Percentiles rank a stretch among this genome's conserved stretches.
Conservation (phyloP, 306 rosid species). For the Echinosophora koreensis region DNA sequence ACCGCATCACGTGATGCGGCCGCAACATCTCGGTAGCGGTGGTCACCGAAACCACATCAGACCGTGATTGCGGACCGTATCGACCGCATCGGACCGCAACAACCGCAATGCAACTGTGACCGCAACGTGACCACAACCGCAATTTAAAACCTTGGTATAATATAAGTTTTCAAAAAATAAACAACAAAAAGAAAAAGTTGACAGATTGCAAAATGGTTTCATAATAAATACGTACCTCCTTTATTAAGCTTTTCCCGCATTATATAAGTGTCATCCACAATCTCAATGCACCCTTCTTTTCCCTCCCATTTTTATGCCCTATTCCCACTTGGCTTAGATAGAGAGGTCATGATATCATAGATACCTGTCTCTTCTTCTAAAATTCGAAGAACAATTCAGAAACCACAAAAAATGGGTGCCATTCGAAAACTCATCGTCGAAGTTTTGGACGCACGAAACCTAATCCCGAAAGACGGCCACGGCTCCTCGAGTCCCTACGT, state of each 20-base stretch:
- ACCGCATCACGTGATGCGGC: no score
- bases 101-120: no score
- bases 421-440: conserved; percentile 73
- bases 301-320: conserved; percentile 9
- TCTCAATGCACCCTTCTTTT: conserved; percentile 29
- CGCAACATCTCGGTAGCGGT: no score
- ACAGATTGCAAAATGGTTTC: neutral
- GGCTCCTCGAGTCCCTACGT: conserved; percentile 88
- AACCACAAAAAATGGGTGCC: conserved; percentile 46
- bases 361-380: neutral
- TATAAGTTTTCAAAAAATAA: no score
- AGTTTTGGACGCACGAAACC: conserved; percentile 84
- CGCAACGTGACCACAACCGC: no score
- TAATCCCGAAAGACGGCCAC: conserved; percentile 76
- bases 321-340: neutral
- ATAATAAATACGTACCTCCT: neutral
- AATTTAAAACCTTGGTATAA: no score
- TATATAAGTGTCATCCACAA: conserved; percentile 36
- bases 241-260: neutral
- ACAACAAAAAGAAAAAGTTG: no score
- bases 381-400: neutral
- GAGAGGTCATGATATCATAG: conserved; percentile 14
- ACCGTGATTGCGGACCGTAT: no score
- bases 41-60: no score
- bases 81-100: no score